Percentiles rank a stretch among this genome's conserved stretches.
phyloP scores from a whole-genome alignment of 495 filamentous ascomycete genomes.

The Daldinia concentrica region DNA sequence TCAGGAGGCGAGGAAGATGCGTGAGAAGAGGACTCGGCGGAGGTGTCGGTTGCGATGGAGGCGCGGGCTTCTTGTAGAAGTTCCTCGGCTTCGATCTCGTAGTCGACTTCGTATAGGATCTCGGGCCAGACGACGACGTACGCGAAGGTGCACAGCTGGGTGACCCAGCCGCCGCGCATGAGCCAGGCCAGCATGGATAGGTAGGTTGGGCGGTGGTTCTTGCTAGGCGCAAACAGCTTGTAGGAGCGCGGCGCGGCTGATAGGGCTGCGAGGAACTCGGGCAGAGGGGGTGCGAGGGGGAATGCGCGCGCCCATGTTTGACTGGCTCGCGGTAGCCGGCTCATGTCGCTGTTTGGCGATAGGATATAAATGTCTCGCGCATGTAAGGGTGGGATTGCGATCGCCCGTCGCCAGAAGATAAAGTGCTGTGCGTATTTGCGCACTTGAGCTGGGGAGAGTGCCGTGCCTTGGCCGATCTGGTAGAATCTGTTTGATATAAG shows the following conservation, averaged over 20 bases:
- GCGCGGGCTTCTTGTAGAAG: constrained; percentile 39
- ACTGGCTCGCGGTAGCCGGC: constrained; percentile 73
- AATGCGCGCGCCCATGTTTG: constrained; percentile 78
- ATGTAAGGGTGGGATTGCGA: constrained; percentile 90
- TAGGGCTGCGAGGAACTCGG: constrained; percentile 83
- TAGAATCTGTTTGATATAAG: constrained; percentile 60
- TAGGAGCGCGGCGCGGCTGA: constrained; percentile 81
- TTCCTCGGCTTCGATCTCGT: constrained; percentile 64
- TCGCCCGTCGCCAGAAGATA: constrained; percentile 92
- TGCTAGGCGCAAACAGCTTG: constrained; percentile 82
- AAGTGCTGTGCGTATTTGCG: constrained; percentile 88
- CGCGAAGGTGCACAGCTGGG: constrained; percentile 86
- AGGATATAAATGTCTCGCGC: constrained; percentile 92
- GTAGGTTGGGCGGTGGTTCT: constrained; percentile 86
- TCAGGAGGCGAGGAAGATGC: constrained; percentile 25
- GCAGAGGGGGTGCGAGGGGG: constrained; percentile 79
- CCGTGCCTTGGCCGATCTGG: constrained; percentile 76
- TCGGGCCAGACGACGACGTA: constrained; percentile 75
- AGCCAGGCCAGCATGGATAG: constrained; percentile 92
- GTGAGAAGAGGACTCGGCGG: constrained; percentile 22
- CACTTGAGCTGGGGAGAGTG: constrained; percentile 79
- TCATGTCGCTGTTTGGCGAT: constrained; percentile 87
- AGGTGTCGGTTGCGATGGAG: constrained; percentile 10
- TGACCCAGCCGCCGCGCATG: constrained; percentile 90
- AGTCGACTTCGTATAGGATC: constrained; percentile 68